Base-by-base conservation (phyloP, 305 asterid species). In the Fraxinus platypoda region DNA sequence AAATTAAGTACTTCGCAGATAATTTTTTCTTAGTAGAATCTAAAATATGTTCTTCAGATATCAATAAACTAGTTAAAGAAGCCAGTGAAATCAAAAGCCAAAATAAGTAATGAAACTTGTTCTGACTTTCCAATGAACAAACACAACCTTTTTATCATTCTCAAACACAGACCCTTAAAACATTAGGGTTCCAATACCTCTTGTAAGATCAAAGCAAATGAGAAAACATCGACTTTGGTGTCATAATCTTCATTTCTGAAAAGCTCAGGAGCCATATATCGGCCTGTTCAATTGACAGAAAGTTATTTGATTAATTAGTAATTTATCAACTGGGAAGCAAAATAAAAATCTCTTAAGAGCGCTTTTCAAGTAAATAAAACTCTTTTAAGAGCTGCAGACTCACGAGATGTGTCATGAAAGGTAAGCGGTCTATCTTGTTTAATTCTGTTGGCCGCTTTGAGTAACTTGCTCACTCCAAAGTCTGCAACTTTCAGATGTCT, bases 401-500 rank as follows among this genome's bases (percentile, higher is more conserved):
- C 88, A 94, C 99, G 89, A 84, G 97, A 91, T 79, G 89, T 75
- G 57, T 91, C 95, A 9, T 87, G 91, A 73, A 79, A 81, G 15
- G 85, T 82, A 30, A 89, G 77, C 79, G 93, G 95, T 78, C 81
- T 87, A 62, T 89, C 91, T 90, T 96, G 97, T 91, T 91, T 94
- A 30, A 91, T 87, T 80, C 94, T 86, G 86, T 80, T 92, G 76
- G 97, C 87, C 64, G 93, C 93, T 87, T 89, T 86, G 6, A 96
- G 86, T 82, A 94, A 89, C 89, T 94, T 94, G 94, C 98, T 95
- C 17, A 94, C 90, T 84, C 98, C 98, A 79, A 95, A 95, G 84
- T 95, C 98, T 15, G 99, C 98, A 83, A 95, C 99, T 87, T 95
- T 95, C 78, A 95, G 92, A 87, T 95, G 97, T 78, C 98, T 98